A percentile compares a stretch with the other conserved stretches of the same genome.
Evolutionary conservation across 2,329 filamentous ascomycete species (phyloP).

Genomic region (Coniochaeta prunicola): DNA sequence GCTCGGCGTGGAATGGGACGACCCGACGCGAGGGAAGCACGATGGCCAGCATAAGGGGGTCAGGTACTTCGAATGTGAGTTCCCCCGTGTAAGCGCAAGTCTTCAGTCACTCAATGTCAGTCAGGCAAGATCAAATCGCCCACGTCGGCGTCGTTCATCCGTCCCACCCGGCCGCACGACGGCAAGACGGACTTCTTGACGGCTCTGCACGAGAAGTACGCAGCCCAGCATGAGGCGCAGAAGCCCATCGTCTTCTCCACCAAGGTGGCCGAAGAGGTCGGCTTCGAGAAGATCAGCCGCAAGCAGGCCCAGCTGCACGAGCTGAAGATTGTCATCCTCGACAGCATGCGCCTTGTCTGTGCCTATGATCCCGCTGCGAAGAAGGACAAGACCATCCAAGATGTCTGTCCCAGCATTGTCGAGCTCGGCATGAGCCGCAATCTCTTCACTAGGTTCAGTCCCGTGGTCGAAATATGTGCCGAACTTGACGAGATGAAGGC

Average conservation of each 20-base stretch:
- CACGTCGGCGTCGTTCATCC: constrained; percentile 80
- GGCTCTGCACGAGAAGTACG: constrained; percentile 80
- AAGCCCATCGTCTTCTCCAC: constrained; percentile 61
- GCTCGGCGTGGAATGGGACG: constrained; percentile 97
- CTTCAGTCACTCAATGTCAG: background rate
- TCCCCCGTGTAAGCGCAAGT: background rate
- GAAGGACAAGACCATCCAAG: constrained; percentile 30
- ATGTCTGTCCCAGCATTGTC: constrained; percentile 57
- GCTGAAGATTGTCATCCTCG: constrained; percentile 73
- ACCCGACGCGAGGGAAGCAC: constrained; percentile 79
- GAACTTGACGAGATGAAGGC: constrained; percentile 59
- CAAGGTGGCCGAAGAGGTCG: constrained; percentile 88
- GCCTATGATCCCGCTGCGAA: constrained; percentile 22
- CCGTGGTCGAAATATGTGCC: constrained; percentile 64
- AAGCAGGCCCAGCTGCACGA: constrained; percentile 73
- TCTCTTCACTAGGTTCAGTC: constrained; percentile 60
- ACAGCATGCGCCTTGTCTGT: constrained; percentile 58
- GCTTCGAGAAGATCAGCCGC: constrained; percentile 84
- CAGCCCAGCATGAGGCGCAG: constrained; percentile 27
- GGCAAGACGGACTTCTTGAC: constrained; percentile 65
- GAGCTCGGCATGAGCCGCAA: constrained; percentile 86
- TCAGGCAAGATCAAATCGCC: constrained; percentile 53
- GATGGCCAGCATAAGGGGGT: constrained; percentile 73
- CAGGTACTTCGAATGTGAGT: constrained; percentile 75
- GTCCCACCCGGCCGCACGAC: constrained; percentile 66